These are phyloP conservation scores for Ustilaginoidea virens DNA, from an alignment of 2,329 filamentous ascomycete genomes.

Conservation along the genomic window DNA sequence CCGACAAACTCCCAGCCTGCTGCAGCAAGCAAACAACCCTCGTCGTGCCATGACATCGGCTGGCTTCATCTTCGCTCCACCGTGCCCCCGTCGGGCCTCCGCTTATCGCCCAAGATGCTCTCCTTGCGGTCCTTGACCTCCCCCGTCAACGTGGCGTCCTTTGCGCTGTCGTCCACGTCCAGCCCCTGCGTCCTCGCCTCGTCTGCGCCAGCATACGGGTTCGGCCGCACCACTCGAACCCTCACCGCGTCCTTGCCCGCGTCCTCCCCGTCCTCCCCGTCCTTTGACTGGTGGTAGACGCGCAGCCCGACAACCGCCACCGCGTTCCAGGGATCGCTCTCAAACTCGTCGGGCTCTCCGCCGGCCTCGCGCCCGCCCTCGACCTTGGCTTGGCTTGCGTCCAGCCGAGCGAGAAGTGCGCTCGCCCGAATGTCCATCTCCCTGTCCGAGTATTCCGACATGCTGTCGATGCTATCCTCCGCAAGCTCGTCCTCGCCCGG, in stretches of 20 bases:
- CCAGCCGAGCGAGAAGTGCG: not conserved
- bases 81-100: no score
- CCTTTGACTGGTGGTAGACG: constrained; percentile 37
- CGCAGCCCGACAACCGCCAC: constrained; percentile 45
- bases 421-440: constrained; percentile 19
- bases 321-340: constrained; percentile 47
- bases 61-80: no score
- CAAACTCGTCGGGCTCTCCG: constrained; percentile 33
- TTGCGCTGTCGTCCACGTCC: constrained; percentile 30
- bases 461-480: constrained; percentile 9
- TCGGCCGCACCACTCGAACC: constrained; percentile 24
- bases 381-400: constrained; percentile 12
- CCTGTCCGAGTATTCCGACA: constrained; percentile 24
- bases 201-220: constrained; percentile 15
- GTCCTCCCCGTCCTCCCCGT: constrained; percentile 13
- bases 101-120: constrained; percentile 18
- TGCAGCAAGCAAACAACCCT: no score
- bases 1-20: no score
- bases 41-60: no score
- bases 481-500: constrained; percentile 7
- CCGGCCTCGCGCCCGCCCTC: not conserved
- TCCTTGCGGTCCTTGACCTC: constrained; percentile 17
- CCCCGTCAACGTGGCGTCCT: constrained; percentile 25
- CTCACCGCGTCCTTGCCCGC: constrained; percentile 19
- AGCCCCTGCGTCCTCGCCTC: constrained; percentile 16